Percentiles rank a stretch among this genome's conserved stretches.
Conservation (phyloP, 805 yeast genomes). For the Yarrowia divulgata region DNA sequence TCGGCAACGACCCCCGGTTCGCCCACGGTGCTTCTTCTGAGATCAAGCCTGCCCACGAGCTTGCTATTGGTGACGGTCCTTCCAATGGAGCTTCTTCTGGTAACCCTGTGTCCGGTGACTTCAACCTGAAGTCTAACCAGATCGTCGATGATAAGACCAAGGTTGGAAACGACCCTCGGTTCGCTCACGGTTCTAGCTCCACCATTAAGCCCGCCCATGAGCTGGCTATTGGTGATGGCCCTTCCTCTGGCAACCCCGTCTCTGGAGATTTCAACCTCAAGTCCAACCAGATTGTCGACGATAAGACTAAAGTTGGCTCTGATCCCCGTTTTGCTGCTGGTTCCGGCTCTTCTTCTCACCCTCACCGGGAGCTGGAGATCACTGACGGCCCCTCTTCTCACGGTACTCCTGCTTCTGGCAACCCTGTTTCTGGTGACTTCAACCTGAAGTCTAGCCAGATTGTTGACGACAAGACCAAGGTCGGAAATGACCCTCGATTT, state of each 20-base stretch:
- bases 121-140: background rate
- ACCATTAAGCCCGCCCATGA: too few relatives aligned
- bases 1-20: slow-evolving; percentile 16
- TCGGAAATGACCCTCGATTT: slow-evolving; percentile 6
- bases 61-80: slow-evolving; percentile 1
- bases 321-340: slow-evolving; percentile 20
- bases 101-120: background rate
- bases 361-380: background rate
- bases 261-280: slow-evolving; percentile 23
- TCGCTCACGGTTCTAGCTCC: background rate
- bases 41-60: slow-evolving; percentile 8
- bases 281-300: slow-evolving; percentile 4
- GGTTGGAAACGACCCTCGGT: slow-evolving; percentile 19
- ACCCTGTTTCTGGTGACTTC: slow-evolving; percentile 15
- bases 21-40: background rate
- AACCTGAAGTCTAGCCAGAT: slow-evolving; percentile 5
- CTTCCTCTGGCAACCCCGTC: background rate
- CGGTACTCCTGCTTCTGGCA: background rate
- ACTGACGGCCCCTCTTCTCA: slow-evolving; percentile 13
- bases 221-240: background rate
- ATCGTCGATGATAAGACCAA: slow-evolving; percentile 9
- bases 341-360: background rate
- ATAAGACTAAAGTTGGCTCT: background rate
- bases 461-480: background rate
- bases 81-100: background rate